Evolutionary conservation across 768 basidiomycete species (phyloP).

Genomic region (Termitomyces sp.): DNA sequence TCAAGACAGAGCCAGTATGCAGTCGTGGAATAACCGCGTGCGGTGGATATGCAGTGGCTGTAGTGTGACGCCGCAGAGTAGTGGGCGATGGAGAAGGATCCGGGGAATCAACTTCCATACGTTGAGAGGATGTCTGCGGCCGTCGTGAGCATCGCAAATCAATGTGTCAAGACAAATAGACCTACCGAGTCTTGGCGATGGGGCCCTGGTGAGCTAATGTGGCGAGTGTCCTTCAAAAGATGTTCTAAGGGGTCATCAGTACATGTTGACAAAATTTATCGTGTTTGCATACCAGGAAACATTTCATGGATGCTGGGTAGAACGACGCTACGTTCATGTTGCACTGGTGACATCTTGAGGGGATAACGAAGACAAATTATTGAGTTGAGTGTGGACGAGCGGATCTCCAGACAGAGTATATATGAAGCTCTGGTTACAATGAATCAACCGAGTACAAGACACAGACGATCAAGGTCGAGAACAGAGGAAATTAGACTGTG

Average conservation of each 20-base stretch:
- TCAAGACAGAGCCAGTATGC: neutral
- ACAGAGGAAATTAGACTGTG: neutral
- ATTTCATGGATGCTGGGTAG: slow-evolving; percentile 53
- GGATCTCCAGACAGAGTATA: neutral
- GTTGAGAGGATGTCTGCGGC: neutral
- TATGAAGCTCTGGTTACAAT: neutral
- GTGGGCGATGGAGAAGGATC: neutral
- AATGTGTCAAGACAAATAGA: neutral
- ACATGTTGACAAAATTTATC: neutral
- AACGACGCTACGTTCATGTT: slow-evolving; percentile 17
- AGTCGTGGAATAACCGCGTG: neutral
- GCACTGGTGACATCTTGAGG: slow-evolving; percentile 4
- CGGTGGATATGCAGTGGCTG: slow-evolving; percentile 8
- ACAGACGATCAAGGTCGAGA: neutral
- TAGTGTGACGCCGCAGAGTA: slow-evolving; percentile 5
- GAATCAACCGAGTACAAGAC: neutral
- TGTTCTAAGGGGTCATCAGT: slow-evolving; percentile 7
- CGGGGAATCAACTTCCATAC: neutral
- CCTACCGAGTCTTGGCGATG: neutral
- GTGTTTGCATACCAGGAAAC: slow-evolving; percentile 41
- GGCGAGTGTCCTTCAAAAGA: slow-evolving; percentile 11
- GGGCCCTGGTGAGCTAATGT: slow-evolving; percentile 1
- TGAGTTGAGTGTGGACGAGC: neutral
- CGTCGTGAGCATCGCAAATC: neutral
- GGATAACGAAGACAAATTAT: neutral